A percentile compares a stretch with the other conserved stretches of the same genome.
phyloP scores from a whole-genome alignment of 352 stramenopile genomes.

The Phytophthora tubulina region DNA sequence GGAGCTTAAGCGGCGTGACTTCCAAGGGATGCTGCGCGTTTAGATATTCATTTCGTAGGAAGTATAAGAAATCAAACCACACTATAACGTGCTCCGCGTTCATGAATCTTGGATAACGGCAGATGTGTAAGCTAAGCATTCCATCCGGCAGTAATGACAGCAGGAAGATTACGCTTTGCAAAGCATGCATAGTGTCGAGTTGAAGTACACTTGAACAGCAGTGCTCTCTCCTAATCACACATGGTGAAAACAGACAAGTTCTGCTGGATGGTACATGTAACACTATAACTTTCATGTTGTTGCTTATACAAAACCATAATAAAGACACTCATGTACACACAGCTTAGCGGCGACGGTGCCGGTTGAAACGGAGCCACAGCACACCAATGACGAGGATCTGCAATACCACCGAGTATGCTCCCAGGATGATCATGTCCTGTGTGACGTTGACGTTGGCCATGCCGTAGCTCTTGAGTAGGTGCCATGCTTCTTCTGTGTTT shows the following conservation, averaged over 20 bases:
- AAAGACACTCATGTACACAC: conserved; percentile 16
- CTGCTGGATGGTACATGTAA: neutral
- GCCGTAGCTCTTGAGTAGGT: conserved; percentile 54
- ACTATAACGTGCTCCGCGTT: conserved; percentile 9
- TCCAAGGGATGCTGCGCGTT: neutral
- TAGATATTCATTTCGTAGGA: conserved; percentile 34
- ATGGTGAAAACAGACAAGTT: neutral
- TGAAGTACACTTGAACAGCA: neutral
- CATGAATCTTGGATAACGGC: neutral
- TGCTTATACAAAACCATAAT: conserved; percentile 40
- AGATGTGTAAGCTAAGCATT: too few species aligned
- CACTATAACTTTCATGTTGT: conserved; percentile 2
- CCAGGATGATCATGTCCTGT: conserved; percentile 69
- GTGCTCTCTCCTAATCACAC: too few species aligned
- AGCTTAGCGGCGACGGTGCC: conserved; percentile 43
- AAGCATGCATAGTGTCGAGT: neutral
- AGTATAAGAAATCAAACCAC: conserved; percentile 24
- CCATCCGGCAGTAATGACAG: conserved; percentile 11
- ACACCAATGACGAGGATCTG: conserved; percentile 61
- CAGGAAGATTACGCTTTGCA: neutral
- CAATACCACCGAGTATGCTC: conserved; percentile 53
- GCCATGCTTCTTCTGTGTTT: conserved; percentile 34
- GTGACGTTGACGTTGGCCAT: conserved; percentile 67
- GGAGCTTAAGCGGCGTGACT: conserved; percentile 56
- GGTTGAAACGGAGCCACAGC: conserved; percentile 51